Percentiles rank a stretch among this genome's conserved stretches.
Evolutionary conservation across 371 early-diverging fungal species (phyloP).

Genomic region (Rhizomucor pusillus): DNA sequence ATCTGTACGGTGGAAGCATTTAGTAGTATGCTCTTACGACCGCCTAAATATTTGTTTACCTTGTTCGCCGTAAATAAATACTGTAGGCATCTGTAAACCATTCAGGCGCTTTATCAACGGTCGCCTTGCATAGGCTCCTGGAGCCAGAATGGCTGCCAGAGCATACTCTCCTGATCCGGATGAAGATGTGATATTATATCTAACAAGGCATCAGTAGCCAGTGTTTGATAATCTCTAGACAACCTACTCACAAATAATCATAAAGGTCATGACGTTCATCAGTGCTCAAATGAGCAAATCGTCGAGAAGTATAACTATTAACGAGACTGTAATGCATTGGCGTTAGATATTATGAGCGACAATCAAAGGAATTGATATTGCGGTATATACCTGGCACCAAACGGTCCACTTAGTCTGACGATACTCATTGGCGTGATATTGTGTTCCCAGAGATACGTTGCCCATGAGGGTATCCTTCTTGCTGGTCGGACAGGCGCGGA

Average conservation of each 20-base stretch:
- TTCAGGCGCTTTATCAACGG: conserved; percentile 72
- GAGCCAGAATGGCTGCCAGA: conserved; percentile 67
- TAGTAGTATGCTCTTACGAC: not conserved
- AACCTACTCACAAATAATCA: conserved; percentile 50
- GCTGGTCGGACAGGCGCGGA: conserved; percentile 11
- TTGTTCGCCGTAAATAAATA: conserved; percentile 74
- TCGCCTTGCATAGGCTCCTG: conserved; percentile 81
- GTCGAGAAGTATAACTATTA: conserved; percentile 61
- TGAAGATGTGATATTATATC: conserved; percentile 75
- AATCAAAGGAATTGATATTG: not conserved
- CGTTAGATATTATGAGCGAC: too few species aligned
- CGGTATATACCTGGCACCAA: conserved; percentile 61
- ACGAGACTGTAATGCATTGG: conserved; percentile 44
- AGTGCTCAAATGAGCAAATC: conserved; percentile 65
- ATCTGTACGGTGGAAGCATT: conserved; percentile 45
- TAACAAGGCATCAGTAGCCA: conserved; percentile 7
- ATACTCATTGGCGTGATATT: conserved; percentile 84
- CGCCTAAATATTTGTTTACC: conserved; percentile 19
- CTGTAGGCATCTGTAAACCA: conserved; percentile 72
- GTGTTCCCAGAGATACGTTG: conserved; percentile 66
- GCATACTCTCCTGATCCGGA: conserved; percentile 82
- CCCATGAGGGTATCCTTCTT: conserved; percentile 45
- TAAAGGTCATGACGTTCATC: conserved; percentile 60
- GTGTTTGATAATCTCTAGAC: not conserved
- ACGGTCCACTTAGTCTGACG: conserved; percentile 75